Percentiles rank a stretch among this genome's conserved stretches.
Conservation (phyloP, 352 stramenopile genomes). For the Phytophthora foliorum region DNA sequence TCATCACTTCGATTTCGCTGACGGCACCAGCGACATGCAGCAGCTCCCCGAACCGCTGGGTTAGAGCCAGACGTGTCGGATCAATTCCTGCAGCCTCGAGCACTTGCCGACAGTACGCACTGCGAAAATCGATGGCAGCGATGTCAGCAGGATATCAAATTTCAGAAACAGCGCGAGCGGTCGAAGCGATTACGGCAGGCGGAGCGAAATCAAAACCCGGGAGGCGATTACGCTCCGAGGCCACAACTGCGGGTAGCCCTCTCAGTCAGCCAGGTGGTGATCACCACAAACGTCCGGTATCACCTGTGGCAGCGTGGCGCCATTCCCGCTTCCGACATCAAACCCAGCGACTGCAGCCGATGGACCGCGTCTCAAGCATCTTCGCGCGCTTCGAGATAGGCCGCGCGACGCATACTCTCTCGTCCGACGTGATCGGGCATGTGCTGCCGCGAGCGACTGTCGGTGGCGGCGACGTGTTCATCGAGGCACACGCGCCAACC, state of each 20-base stretch:
- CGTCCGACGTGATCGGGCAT: conserved; percentile 27
- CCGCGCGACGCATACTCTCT: conserved; percentile 7
- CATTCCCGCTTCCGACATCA: conserved; percentile 11
- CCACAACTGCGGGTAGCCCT: neutral
- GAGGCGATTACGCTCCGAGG: conserved; percentile 10
- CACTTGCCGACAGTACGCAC: neutral
- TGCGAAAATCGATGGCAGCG: conserved; percentile 4
- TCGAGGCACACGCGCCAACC: neutral
- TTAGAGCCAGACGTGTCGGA: conserved; percentile 8
- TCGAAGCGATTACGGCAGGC: neutral
- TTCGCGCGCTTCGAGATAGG: conserved; percentile 29
- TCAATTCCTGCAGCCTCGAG: conserved; percentile 2
- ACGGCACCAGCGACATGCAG: conserved; percentile 13
- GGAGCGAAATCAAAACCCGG: neutral
- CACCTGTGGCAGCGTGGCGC: conserved; percentile 13
- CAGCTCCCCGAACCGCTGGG: conserved; percentile 10
- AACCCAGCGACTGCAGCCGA: neutral
- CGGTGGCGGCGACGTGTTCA: conserved; percentile 3
- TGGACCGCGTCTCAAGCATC: conserved; percentile 32
- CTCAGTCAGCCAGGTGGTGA: neutral
- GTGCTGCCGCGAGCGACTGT: conserved; percentile 22
- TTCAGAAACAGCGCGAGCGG: neutral
- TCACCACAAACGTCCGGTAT: conserved; percentile 16
- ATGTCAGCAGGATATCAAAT: conserved; percentile 3
- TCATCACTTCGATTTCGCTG: conserved; percentile 12